phyloP scores from a whole-genome alignment of 441 rosid genomes.

The Pelargonium citronellum region DNA sequence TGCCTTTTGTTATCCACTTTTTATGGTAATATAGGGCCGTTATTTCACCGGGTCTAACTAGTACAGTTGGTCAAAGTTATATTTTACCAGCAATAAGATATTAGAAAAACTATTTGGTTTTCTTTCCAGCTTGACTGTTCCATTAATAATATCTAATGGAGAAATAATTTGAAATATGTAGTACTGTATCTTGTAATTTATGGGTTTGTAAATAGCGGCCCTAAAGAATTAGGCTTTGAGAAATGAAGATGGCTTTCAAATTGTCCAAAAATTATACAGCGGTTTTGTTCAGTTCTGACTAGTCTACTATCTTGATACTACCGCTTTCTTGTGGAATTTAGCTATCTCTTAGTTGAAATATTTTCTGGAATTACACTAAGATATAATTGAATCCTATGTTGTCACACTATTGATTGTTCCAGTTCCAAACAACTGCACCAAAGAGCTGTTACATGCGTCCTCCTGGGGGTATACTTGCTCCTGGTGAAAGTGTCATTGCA shows the following conservation, averaged over 20 bases:
- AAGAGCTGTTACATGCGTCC: not conserved
- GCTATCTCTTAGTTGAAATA: too few relatives aligned
- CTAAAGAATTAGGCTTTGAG: not conserved
- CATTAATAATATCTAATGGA: not conserved
- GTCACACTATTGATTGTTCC: not conserved
- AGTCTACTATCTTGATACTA: too few relatives aligned
- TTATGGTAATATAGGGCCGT: slow-evolving; percentile 8
- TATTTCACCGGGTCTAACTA: not conserved
- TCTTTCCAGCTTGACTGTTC: too few relatives aligned
- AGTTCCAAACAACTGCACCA: not conserved
- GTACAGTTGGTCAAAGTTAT: not conserved
- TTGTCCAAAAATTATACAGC: not conserved
- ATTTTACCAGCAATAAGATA: not conserved
- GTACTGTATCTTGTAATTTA: not conserved
- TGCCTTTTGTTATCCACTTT: slow-evolving; percentile 2
- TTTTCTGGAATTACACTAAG: too few relatives aligned
- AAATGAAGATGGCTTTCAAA: not conserved
- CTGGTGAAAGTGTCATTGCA: slow-evolving; percentile 20
- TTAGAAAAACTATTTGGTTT: too few relatives aligned
- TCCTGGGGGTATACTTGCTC: slow-evolving; percentile 5
- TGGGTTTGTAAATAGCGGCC: not conserved
- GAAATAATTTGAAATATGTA: not conserved
- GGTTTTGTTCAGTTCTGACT: too few relatives aligned
- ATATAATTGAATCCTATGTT: too few relatives aligned
- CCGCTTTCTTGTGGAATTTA: too few relatives aligned